Evolutionary conservation across 2,329 filamentous ascomycete species (phyloP).

Genomic region (Gliomastix tumulicola): DNA sequence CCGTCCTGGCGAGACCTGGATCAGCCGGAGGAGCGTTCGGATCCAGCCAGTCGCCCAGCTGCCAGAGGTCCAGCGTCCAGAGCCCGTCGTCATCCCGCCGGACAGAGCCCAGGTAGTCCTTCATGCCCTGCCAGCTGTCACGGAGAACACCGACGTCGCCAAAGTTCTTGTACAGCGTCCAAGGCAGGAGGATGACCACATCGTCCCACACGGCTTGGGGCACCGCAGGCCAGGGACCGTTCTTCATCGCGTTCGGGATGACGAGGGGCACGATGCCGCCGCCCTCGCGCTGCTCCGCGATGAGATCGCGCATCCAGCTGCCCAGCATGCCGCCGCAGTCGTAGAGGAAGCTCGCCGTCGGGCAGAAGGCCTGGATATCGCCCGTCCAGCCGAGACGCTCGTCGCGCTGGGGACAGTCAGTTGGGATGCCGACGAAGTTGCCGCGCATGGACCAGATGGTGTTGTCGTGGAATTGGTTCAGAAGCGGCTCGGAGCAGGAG

Average conservation of each 20-base stretch:
- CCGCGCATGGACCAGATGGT: conserved; percentile 45
- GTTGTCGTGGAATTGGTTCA: conserved; percentile 42
- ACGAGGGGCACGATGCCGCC: not conserved
- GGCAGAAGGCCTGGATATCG: conserved; percentile 40
- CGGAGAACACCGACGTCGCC: conserved; percentile 25
- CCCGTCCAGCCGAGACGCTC: conserved; percentile 50
- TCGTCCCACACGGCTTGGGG: conserved; percentile 34
- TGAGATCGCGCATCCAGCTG: conserved; percentile 41
- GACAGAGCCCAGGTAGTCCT: conserved; percentile 28
- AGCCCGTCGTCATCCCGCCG: conserved; percentile 23
- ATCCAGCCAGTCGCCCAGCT: conserved; percentile 41
- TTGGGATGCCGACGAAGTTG: conserved; percentile 50
- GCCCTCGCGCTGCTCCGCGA: not conserved
- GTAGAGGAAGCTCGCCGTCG: conserved; percentile 45
- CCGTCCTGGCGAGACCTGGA: conserved; percentile 29
- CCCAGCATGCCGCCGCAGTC: conserved; percentile 40
- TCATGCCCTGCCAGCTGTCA: conserved; percentile 29
- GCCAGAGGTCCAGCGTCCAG: conserved; percentile 27
- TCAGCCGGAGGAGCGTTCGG: conserved; percentile 32
- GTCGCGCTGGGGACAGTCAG: conserved; percentile 50
- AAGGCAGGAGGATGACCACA: conserved; percentile 18
- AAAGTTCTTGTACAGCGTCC: conserved; percentile 28
- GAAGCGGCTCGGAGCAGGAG: conserved; percentile 37
- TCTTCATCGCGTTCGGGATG: not conserved
- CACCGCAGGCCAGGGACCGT: conserved; percentile 3